Conservation (phyloP, 169 alveolate genomes). For the Babesia ovata region DNA sequence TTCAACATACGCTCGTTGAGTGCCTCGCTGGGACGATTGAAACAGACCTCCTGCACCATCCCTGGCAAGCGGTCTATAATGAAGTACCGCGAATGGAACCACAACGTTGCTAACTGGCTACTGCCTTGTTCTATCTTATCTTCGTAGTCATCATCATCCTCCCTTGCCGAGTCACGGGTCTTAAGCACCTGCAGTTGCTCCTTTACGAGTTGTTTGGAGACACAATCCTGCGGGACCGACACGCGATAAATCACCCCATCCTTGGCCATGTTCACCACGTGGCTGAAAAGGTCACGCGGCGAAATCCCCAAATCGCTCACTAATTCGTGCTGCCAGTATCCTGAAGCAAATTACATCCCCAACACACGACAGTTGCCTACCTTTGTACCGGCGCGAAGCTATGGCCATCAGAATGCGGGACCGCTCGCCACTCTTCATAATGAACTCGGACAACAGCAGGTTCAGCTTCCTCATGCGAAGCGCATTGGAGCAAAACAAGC, state of each 20-base stretch:
- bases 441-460: constrained; percentile 27
- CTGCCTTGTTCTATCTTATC: not conserved
- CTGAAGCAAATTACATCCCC: not conserved
- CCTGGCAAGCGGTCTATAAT: constrained; percentile 51
- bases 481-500: constrained; percentile 27
- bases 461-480: constrained; percentile 42
- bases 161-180: not conserved
- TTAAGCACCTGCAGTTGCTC: not conserved
- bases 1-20: constrained; percentile 20
- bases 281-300: constrained; percentile 44
- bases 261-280: constrained; percentile 30
- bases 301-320: constrained; percentile 34
- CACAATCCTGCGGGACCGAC: constrained; percentile 48
- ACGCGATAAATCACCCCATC: constrained; percentile 29
- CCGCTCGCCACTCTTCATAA: constrained; percentile 52
- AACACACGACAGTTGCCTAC: not conserved
- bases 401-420: constrained; percentile 47
- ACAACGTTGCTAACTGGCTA: constrained; percentile 29
- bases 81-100: constrained; percentile 54
- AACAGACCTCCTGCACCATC: constrained; percentile 31
- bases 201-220: constrained; percentile 32
- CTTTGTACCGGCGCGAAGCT: constrained; percentile 53
- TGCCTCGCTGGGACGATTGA: constrained; percentile 10
- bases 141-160: not conserved
- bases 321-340: constrained; percentile 67